Base-by-base conservation (phyloP, 2,329 filamentous ascomycete species). In the Beauveria sp. region DNA sequence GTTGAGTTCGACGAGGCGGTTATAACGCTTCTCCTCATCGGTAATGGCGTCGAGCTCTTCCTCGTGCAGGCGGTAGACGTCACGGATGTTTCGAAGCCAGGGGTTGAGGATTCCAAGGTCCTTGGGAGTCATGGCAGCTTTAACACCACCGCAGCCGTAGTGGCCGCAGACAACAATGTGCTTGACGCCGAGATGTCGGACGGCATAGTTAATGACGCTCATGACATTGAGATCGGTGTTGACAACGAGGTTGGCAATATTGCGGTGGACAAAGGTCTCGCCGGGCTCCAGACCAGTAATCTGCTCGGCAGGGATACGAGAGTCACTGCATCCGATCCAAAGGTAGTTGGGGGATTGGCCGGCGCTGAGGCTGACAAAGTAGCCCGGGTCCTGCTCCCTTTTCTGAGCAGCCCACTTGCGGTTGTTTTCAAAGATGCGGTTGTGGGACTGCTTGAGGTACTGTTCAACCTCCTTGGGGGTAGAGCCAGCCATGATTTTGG, bases 291-390 rank as follows among this genome's bases (percentile, higher is more conserved):
- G 83, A 66, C 89, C 88, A 52, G 91, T 86, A 73, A 97, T 86
- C 70, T 90, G 90, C 70, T 93, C 93, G 69, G 93, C 92, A n/a
- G 93, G 93, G 71, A 93, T 90, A 66, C 93, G 90, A 46, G 87
- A 91, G 79, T 96, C 92, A 74, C 88, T 88, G 81, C 92, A 97
- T 54, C 93, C 92, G 70, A 96, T 90, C 90, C 91, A 96, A 59
- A 90, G 82, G 73, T 90, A 90, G 69, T 90, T 86, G 60, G 87
- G 87, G 18, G 75, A 76, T 75, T 90, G 87, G 51, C 87, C 87
- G 9, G 81, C 81, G 22, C 80, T 75, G 64, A 90, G 80, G 71
- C 86, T 82, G 57, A 74, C 72, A 73, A 90, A 90, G 77, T 86
- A 90, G 10, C 81, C 77, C 4, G 86, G 85, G 73, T 90, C 85